Evolutionary conservation across 2,329 filamentous ascomycete genomes (phyloP).

Genomic region (Penicillium psychrosexuale): DNA sequence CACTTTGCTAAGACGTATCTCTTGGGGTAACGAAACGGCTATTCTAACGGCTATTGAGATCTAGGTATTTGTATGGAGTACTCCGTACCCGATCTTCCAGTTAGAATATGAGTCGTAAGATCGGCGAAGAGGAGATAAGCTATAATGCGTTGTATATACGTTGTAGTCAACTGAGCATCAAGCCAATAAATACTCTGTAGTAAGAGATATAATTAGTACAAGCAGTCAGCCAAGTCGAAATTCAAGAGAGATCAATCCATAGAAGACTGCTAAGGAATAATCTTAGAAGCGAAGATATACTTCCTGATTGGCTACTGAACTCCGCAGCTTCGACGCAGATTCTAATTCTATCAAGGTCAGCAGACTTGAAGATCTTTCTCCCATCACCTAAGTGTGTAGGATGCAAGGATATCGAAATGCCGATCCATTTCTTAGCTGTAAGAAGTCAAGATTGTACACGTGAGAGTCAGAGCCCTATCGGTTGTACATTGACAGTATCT

Average conservation of each 20-base stretch:
- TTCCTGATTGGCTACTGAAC: slow-evolving; percentile 12
- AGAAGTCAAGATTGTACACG: slow-evolving; percentile 11
- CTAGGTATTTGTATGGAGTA: too few species aligned
- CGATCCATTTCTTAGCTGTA: background rate
- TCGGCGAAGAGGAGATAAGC: background rate
- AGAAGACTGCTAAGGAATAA: background rate
- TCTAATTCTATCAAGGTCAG: slow-evolving; percentile 18
- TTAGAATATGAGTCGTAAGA: background rate
- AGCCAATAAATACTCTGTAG: background rate
- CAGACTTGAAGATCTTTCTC: slow-evolving; percentile 9
- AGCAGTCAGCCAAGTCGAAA: background rate
- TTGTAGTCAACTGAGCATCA: background rate
- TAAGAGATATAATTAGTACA: background rate
- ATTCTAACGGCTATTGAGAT: slow-evolving; percentile 13
- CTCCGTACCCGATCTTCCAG: background rate
- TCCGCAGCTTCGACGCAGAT: slow-evolving; percentile 17
- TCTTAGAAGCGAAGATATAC: background rate
- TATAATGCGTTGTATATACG: background rate
- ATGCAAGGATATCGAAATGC: background rate
- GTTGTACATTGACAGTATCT: slow-evolving; percentile 16
- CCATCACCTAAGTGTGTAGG: slow-evolving; percentile 15
- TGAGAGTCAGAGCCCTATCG: slow-evolving; percentile 23
- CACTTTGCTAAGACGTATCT: background rate
- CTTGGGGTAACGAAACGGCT: slow-evolving; percentile 7
- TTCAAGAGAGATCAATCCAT: background rate